Percentiles rank a stretch among this genome's conserved stretches.
Conservation (phyloP, 202 grass and related monocot species). For the Panicum virgatum region DNA sequence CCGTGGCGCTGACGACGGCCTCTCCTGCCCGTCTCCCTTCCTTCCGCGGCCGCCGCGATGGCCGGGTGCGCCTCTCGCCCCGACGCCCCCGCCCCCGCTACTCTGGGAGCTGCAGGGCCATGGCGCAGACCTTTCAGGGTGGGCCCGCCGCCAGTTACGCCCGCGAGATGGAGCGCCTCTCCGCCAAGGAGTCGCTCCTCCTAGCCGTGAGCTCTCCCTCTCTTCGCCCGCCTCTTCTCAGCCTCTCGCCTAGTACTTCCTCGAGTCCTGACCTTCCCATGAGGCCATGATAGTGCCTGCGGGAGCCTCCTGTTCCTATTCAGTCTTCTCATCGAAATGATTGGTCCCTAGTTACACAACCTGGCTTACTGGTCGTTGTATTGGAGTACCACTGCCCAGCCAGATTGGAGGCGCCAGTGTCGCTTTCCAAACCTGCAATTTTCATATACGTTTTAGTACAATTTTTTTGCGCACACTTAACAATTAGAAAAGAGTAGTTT, state of each 20-base stretch:
- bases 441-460: background rate
- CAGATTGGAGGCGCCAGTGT: background rate
- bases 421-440: background rate
- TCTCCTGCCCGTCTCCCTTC: background rate
- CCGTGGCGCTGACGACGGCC: conserved; percentile 18
- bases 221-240: background rate
- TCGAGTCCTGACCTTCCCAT: background rate
- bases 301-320: background rate
- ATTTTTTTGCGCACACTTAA: background rate
- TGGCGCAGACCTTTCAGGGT: conserved; percentile 74
- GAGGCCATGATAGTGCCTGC: background rate
- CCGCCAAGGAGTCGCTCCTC: conserved; percentile 90
- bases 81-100: conserved; percentile 21
- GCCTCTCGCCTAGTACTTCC: background rate
- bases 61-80: conserved; percentile 16
- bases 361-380: background rate
- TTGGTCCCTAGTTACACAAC: background rate
- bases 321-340: background rate
- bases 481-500: background rate
- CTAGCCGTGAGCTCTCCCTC: conserved; percentile 60
- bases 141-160: conserved; percentile 76
- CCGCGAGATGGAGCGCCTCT: conserved; percentile 95
- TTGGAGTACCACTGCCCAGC: background rate
- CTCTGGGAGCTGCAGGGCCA: conserved; percentile 48
- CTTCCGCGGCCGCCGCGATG: background rate